phyloP scores from a whole-genome alignment of 768 basidiomycete species.

The Mrakia gelida region DNA sequence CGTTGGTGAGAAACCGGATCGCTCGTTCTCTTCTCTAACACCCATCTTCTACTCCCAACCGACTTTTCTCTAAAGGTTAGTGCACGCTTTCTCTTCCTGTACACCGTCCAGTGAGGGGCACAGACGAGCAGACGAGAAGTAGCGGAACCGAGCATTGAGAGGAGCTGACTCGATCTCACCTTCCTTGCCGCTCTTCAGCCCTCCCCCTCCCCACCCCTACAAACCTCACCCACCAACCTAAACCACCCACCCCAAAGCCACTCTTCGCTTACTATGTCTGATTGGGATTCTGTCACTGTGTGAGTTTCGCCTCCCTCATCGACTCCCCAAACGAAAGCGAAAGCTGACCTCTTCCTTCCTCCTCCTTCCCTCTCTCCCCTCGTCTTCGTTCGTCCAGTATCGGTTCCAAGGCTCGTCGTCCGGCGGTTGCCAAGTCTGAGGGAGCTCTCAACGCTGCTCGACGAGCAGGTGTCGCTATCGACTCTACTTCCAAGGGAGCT shows the following conservation, averaged over 20 bases:
- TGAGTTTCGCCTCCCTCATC: not conserved
- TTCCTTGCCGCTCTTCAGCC: not conserved
- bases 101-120: no score
- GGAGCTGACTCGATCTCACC: constrained; percentile 9
- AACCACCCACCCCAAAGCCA: not conserved
- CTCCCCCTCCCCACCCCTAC: not conserved
- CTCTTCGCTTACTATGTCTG: constrained; percentile 38
- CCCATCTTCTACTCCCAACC: no score
- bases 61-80: not conserved
- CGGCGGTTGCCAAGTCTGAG: constrained; percentile 61
- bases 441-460: constrained; percentile 66
- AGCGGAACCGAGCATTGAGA: not conserved
- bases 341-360: constrained; percentile 15
- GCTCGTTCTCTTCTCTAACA: no score
- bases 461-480: constrained; percentile 68
- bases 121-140: no score
- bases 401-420: constrained; percentile 60
- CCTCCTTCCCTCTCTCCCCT: not conserved
- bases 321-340: no score
- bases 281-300: constrained; percentile 69
- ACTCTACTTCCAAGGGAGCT: constrained; percentile 68
- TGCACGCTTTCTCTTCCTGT: no score
- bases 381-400: constrained; percentile 46
- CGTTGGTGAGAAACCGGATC: no score
- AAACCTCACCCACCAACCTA: not conserved